Evolutionary conservation across 1,139 yeast species (phyloP).

Genomic region (Blastobotrys proliferans): DNA sequence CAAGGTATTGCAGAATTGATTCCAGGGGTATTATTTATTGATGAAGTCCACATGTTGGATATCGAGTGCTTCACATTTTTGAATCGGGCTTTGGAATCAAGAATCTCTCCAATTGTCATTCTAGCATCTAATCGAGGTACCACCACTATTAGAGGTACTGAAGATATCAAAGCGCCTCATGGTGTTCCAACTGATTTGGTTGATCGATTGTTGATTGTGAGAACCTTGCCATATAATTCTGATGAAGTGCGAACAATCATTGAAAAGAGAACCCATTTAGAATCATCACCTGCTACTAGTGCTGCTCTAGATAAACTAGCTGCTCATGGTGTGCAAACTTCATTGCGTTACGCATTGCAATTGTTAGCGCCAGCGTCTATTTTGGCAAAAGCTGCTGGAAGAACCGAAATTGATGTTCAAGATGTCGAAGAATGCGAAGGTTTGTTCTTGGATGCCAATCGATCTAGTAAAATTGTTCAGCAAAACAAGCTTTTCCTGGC

Average conservation of each 20-base stretch:
- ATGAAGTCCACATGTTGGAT: conserved; percentile 97
- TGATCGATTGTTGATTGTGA: conserved; percentile 84
- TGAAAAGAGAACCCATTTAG: conserved; percentile 74
- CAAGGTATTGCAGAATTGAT: conserved; percentile 98
- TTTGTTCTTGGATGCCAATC: conserved; percentile 81
- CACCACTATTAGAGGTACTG: conserved; percentile 89
- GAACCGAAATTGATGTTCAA: conserved; percentile 59
- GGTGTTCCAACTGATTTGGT: conserved; percentile 95
- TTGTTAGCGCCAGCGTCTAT: conserved; percentile 87
- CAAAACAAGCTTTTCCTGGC: conserved; percentile 28
- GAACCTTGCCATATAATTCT: conserved; percentile 79
- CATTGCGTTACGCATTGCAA: conserved; percentile 88
- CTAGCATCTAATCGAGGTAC: conserved; percentile 94
- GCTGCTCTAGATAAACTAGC: conserved; percentile 76
- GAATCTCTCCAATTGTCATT: conserved; percentile 91
- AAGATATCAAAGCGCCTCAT: conserved; percentile 84
- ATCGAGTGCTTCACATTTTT: conserved; percentile 92
- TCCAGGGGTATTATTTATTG: conserved; percentile 96
- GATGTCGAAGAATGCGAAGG: conserved; percentile 86
- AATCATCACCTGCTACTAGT: conserved; percentile 56
- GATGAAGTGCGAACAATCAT: conserved; percentile 83
- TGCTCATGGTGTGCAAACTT: conserved; percentile 63
- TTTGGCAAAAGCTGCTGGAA: conserved; percentile 67
- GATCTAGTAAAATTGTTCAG: conserved; percentile 78
- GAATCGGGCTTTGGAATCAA: conserved; percentile 86